Base-by-base conservation (phyloP, 1,139 yeast species). In the Pichia sp. region DNA sequence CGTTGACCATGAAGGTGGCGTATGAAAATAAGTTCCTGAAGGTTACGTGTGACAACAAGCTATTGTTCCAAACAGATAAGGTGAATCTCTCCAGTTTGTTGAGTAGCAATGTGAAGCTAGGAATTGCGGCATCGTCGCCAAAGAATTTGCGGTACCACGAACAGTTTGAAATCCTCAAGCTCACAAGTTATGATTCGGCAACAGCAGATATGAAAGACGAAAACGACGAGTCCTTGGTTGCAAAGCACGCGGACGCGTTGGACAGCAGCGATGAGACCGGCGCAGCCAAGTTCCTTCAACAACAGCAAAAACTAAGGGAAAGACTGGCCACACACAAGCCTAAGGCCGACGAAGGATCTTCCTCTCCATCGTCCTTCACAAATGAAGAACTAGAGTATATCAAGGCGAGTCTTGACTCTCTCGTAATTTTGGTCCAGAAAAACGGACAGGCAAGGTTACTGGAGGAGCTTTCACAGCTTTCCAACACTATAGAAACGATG, bases 41-140 rank as follows among this genome's bases (percentile, higher is more conserved):
- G 61, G 76, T 86, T 17, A 90, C 87, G 61, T 70, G 85, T 48
- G 90, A 87, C 66, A 87, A 87, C 65, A 81, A 79, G 61, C 73
- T 87, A 55, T 84, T 91, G 65, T 81, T 86, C 70, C 83, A 83
- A 65, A 84, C 91, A 0, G 78, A 80, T 58, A 68, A 78, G 53
- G 72, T 86, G 44, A 63, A 67, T 30, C 64, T 83, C 24, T 78
- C 77, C 24, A 50, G 60, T 3, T 29, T 65, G 9, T 62, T 69
- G 16, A 30, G 31, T 4, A 66, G 64, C 42, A 65, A 69, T 6
- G 69, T 75, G 45, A 75, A 74, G 57, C 62, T 85, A 52, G 90
- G 90, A 55, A 69, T 81, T 4, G 72, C 83, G 36, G 86, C 84
- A 2, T 61, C 62, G 27, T 64, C 77, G 6, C 70, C 66, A 58